These are phyloP conservation scores for Gyrodon lividus DNA, from an alignment of 768 basidiomycete genomes.

Conservation along the genomic window DNA sequence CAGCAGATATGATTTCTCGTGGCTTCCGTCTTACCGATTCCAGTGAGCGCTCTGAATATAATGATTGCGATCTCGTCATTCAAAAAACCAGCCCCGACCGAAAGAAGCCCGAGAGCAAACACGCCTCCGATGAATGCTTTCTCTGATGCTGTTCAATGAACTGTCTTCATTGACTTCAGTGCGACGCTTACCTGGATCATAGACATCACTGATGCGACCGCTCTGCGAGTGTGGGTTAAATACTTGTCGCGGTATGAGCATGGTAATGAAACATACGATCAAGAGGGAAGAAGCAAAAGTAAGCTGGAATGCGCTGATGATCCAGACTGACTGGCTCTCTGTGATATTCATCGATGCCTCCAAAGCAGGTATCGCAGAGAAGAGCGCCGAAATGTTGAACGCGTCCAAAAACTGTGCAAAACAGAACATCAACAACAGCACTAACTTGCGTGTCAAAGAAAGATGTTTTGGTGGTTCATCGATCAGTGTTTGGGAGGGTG, in stretches of 20 bases:
- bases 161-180: slow-evolving; percentile 1
- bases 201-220: slow-evolving; percentile 26
- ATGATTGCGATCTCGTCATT: slow-evolving; percentile 46
- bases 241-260: not conserved
- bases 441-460: slow-evolving; percentile 18
- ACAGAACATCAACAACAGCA: slow-evolving; percentile 36
- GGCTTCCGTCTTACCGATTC: slow-evolving; percentile 36
- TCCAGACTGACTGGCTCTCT: slow-evolving; percentile 37
- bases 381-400: slow-evolving; percentile 38
- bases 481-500: slow-evolving; percentile 3
- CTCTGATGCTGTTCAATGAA: slow-evolving; percentile 38
- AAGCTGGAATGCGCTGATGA: slow-evolving; percentile 44
- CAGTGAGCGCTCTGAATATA: slow-evolving; percentile 50
- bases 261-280: slow-evolving; percentile 12
- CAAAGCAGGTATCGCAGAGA: slow-evolving; percentile 36
- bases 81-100: slow-evolving; percentile 47
- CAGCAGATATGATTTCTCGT: not conserved
- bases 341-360: slow-evolving; percentile 25
- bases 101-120: slow-evolving; percentile 40
- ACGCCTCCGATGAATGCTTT: slow-evolving; percentile 43
- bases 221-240: slow-evolving; percentile 19
- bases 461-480: slow-evolving; percentile 4
- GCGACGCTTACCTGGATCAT: slow-evolving; percentile 30
- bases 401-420: slow-evolving; percentile 39
- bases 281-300: slow-evolving; percentile 45